phyloP scores from a whole-genome alignment of 1,284 basidiomycete genomes.

The Prillingera fragicola region DNA sequence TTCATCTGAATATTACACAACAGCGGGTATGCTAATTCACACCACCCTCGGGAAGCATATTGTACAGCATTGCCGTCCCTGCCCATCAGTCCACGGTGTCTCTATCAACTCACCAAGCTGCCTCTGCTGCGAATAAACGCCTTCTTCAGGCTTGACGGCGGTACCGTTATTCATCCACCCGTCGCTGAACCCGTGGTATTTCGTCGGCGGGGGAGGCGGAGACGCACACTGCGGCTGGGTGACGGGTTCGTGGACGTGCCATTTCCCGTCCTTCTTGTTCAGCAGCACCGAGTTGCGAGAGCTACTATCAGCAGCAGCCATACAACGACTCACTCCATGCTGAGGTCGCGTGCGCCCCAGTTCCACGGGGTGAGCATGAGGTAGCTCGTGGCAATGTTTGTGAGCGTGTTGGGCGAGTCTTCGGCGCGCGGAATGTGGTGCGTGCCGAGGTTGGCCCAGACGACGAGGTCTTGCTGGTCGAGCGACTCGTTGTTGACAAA shows the following conservation, averaged over 20 bases:
- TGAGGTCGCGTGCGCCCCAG: constrained; percentile 60
- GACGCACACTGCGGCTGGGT: constrained; percentile 50
- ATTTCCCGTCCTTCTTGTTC: constrained; percentile 47
- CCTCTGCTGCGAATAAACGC: too few relatives aligned
- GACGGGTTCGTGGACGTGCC: constrained; percentile 54
- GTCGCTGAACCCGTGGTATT: constrained; percentile 12
- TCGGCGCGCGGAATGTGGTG: constrained; percentile 55
- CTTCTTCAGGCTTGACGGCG: background rate
- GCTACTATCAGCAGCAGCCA: background rate
- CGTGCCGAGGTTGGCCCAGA: constrained; percentile 62
- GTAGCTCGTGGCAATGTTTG: constrained; percentile 55
- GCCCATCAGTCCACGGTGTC: too few relatives aligned
- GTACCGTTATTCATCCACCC: constrained; percentile 15
- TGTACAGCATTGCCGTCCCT: too few relatives aligned
- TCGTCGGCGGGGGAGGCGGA: constrained; percentile 30
- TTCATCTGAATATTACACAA: too few relatives aligned
- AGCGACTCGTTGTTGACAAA: constrained; percentile 55
- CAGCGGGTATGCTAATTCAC: too few relatives aligned
- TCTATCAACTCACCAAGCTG: too few relatives aligned
- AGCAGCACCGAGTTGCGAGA: constrained; percentile 49
- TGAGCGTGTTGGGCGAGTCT: constrained; percentile 55
- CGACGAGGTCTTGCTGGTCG: constrained; percentile 56
- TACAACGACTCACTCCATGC: constrained; percentile 44
- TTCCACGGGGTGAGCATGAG: constrained; percentile 61
- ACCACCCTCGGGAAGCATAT: too few relatives aligned